These are phyloP conservation scores for Cornus controversa DNA, from an alignment of 148 eudicot species.

Conservation along the genomic window DNA sequence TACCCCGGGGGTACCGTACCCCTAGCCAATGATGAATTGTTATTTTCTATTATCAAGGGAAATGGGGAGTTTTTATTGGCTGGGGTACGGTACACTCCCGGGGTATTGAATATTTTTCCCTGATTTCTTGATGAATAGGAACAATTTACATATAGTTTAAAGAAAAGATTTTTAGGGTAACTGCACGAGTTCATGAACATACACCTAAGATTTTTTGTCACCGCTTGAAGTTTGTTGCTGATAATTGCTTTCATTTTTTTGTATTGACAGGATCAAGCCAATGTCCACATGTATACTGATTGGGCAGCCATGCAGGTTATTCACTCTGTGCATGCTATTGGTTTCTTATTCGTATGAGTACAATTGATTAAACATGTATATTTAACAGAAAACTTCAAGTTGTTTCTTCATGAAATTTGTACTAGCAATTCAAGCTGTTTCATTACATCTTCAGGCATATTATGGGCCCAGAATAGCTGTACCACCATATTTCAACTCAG, in stretches of 20 bases:
- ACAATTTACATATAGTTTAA: background rate
- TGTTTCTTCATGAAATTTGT: background rate
- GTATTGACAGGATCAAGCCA: constrained; percentile 63
- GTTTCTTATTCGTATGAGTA: background rate
- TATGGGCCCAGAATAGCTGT: constrained; percentile 86
- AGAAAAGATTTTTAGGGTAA: background rate
- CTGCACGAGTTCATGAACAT: no score
- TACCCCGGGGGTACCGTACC: no score
- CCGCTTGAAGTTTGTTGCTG: constrained; percentile 3
- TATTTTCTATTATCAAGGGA: no score
- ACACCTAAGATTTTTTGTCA: background rate
- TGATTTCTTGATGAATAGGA: no score
- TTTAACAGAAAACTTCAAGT: background rate
- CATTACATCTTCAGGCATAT: constrained; percentile 59
- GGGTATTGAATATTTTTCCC: no score
- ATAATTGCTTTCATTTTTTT: constrained; percentile 10
- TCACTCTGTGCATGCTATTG: constrained; percentile 7
- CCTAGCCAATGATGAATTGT: no score
- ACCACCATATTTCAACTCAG: constrained; percentile 73
- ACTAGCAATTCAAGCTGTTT: background rate
- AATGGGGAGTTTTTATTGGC: no score
- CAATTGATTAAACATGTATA: background rate
- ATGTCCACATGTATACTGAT: constrained; percentile 78
- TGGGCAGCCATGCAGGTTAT: constrained; percentile 97
- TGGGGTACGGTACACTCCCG: no score